A percentile compares a stretch with the other conserved stretches of the same genome.
phyloP scores from a whole-genome alignment of 2,329 filamentous ascomycete genomes.

The Nannizzia gypsea region DNA sequence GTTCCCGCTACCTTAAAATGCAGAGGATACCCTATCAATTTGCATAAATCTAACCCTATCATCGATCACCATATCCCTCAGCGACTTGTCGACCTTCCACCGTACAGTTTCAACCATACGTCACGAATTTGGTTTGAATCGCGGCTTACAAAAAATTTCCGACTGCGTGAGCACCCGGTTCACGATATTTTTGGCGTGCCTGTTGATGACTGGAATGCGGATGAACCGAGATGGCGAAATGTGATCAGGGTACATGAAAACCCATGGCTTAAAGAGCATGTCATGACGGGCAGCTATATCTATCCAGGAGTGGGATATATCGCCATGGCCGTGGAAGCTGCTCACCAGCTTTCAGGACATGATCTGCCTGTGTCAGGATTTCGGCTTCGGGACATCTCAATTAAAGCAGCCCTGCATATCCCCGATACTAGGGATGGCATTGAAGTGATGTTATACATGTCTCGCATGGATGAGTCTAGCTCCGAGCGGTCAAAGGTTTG shows the following conservation, averaged over 20 bases:
- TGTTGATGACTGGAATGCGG: conserved; percentile 21
- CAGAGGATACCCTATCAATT: background rate
- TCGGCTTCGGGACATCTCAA: conserved; percentile 18
- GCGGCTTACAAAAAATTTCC: conserved; percentile 13
- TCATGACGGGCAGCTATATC: conserved; percentile 13
- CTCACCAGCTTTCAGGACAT: conserved; percentile 12
- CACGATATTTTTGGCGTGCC: conserved; percentile 13
- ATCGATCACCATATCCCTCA: conserved; percentile 5
- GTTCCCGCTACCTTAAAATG: no score
- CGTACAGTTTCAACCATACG: conserved; percentile 13
- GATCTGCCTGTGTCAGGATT: background rate
- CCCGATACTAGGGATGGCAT: conserved; percentile 24
- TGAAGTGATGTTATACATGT: no score
- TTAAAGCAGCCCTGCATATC: conserved; percentile 21
- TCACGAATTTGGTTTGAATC: conserved; percentile 15
- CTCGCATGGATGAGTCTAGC: no score
- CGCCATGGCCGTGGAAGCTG: conserved; percentile 12
- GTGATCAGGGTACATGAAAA: conserved; percentile 21
- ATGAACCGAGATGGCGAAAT: conserved; percentile 13
- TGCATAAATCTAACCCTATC: background rate
- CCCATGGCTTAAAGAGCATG: conserved; percentile 24
- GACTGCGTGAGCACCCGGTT: conserved; percentile 11
- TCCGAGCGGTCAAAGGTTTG: no score
- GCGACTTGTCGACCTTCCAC: conserved; percentile 16
- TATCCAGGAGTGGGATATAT: conserved; percentile 13